These are phyloP conservation scores for Bremia lactucae DNA, from an alignment of 352 stramenopile genomes.

Conservation along the genomic window DNA sequence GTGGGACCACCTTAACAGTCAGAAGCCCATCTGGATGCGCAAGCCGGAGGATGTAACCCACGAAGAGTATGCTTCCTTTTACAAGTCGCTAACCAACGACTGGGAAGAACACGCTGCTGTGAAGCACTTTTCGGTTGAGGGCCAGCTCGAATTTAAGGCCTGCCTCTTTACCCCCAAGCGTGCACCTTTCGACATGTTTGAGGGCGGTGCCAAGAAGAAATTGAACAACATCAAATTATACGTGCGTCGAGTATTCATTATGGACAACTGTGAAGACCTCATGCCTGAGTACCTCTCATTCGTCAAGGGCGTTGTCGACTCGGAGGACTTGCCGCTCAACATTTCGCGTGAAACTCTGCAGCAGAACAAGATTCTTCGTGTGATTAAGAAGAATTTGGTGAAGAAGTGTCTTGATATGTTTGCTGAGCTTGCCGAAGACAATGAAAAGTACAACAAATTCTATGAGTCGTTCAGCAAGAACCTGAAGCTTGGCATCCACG, in stretches of 20 bases:
- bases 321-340: constrained; percentile 98
- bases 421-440: constrained; percentile 95
- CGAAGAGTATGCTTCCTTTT: constrained; percentile 99
- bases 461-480: constrained; percentile 99
- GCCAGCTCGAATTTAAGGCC: constrained; percentile 98
- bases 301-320: constrained; percentile 99
- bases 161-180: constrained; percentile 98
- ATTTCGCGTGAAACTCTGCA: constrained; percentile 99
- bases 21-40: constrained; percentile 99
- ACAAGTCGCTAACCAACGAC: constrained; percentile 99
- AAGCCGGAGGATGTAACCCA: constrained; percentile 98
- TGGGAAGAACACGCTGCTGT: constrained; percentile 96
- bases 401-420: constrained; percentile 99
- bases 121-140: constrained; percentile 99
- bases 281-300: constrained; percentile 99
- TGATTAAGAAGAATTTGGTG: constrained; percentile 99
- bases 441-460: constrained; percentile 98
- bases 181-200: constrained; percentile 99
- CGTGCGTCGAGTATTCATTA: constrained; percentile 99
- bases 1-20: constrained; percentile 98
- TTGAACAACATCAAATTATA: constrained; percentile 99
- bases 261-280: constrained; percentile 99
- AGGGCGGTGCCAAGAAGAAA: constrained; percentile 98
- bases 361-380: constrained; percentile 99
- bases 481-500: constrained; percentile 98